phyloP scores from a whole-genome alignment of 495 filamentous ascomycete species.

The Podospora pseudopauciseta region DNA sequence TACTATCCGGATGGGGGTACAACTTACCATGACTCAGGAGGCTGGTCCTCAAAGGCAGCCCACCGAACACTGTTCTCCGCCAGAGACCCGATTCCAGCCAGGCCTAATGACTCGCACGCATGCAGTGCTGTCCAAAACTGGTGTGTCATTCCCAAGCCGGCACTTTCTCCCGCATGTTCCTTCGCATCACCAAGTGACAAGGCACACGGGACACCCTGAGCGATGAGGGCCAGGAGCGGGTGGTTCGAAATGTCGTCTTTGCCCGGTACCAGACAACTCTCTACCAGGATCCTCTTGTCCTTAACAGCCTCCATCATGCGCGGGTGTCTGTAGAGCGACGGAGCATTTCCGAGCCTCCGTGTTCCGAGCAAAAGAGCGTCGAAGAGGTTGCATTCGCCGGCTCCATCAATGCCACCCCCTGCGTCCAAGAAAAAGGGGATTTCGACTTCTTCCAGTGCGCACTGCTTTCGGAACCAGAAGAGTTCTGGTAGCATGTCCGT shows the following conservation, averaged over 20 bases:
- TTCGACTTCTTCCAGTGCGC: slow-evolving; percentile 69
- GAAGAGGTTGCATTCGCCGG: slow-evolving; percentile 79
- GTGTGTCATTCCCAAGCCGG: slow-evolving; percentile 66
- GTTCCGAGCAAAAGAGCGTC: slow-evolving; percentile 86
- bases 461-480: slow-evolving; percentile 89
- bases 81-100: slow-evolving; percentile 76
- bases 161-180: slow-evolving; percentile 72
- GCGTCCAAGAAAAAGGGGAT: slow-evolving; percentile 98
- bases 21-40: slow-evolving; percentile 57
- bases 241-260: slow-evolving; percentile 70
- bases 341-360: slow-evolving; percentile 82
- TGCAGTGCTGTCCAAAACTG: slow-evolving; percentile 92
- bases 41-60: slow-evolving; percentile 82
- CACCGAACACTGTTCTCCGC: slow-evolving; percentile 90
- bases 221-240: slow-evolving; percentile 77
- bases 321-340: slow-evolving; percentile 86
- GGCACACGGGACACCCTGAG: slow-evolving; percentile 72
- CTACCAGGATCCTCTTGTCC: slow-evolving; percentile 80
- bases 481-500: slow-evolving; percentile 74
- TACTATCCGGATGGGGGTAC: too few species aligned
- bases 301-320: slow-evolving; percentile 82
- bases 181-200: slow-evolving; percentile 80
- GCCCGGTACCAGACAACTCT: slow-evolving; percentile 74
- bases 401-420: slow-evolving; percentile 60
- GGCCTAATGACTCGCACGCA: slow-evolving; percentile 77